Evolutionary conservation across 306 rosid species (phyloP), one percentile per base, ranked within the genome.

Genomic region (Corylus americana): DNA sequence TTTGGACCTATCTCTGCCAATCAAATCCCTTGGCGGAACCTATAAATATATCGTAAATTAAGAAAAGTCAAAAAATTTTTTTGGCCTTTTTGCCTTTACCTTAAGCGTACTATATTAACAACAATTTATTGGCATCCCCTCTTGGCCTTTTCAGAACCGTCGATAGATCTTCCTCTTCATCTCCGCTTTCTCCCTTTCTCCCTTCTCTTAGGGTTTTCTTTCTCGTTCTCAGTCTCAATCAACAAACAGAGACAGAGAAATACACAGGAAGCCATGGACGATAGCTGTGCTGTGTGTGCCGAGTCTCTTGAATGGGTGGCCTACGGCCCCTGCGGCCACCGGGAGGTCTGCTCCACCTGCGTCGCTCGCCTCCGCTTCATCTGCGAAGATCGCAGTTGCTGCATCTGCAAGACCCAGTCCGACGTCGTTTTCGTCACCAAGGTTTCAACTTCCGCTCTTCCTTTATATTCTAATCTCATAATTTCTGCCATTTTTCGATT

Each of bases 341-440:
- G 49, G 2, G 86, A 83, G 80, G 83, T 83, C 77, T 83, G 86
- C 83, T 83, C 86, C 78, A 83, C 86, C 74, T 83, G 86, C 73
- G 81, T 53, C 75, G 22, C 80, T 75, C 77, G 86, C n/a, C 80
- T 83, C 48, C 86, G 83, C 71, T 70, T 83, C 74, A 70, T 79
- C 76, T 83, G 86, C 59, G 86, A 72, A 27, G 86, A 83, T 75
- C 54, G 35, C 29, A 72, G 3, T 53, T 83, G 86, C 77, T 83
- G 86, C 69, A 11, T 83, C 69, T 83, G 86, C 86, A 83, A 83
- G 83, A 70, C 77, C 75, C 77, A 74, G 42, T 78, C 83, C 7
- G 49, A 64, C 62, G 67, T 70, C 42, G 25, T 83, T 61, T 83
- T 83, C 67, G 77, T 83, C 71, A 79, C 83, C n/a, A 83, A 83